Evolutionary conservation across 345 rosid species (phyloP).

Genomic region (Orychophragmus violaceus): DNA sequence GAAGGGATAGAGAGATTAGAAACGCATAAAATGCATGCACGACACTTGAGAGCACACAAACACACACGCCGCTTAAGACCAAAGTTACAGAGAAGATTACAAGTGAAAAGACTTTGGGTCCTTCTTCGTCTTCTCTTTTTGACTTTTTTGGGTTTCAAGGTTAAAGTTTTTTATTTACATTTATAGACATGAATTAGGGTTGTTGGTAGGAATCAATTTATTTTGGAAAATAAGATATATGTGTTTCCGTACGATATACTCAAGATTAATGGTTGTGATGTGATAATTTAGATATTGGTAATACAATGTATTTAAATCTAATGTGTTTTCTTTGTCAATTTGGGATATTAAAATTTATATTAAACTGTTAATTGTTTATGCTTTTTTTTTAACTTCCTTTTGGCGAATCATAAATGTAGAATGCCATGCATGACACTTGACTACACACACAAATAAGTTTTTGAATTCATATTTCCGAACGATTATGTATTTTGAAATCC

Average conservation of each 20-base stretch:
- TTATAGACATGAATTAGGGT: conserved; percentile 11
- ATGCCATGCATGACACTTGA: conserved; percentile 3
- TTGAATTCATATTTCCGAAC: no score
- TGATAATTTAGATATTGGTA: background rate
- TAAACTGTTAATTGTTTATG: background rate
- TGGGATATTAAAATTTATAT: background rate
- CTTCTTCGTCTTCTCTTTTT: background rate
- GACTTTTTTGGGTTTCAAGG: background rate
- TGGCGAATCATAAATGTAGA: background rate
- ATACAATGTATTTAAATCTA: background rate
- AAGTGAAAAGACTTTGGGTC: conserved; percentile 1
- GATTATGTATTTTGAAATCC: background rate
- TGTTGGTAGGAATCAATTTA: conserved; percentile 10
- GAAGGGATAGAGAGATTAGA: conserved; percentile 16
- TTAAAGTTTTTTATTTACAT: background rate
- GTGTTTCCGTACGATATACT: background rate
- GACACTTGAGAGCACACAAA: conserved; percentile 40
- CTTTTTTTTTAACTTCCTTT: background rate
- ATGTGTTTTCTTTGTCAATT: background rate
- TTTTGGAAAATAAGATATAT: background rate
- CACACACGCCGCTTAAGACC: conserved; percentile 50
- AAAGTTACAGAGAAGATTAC: background rate
- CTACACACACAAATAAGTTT: no score
- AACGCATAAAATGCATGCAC: conserved; percentile 83
- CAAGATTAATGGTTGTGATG: background rate